Evolutionary conservation across 2,329 filamentous ascomycete genomes (phyloP).

Genomic region (Colletotrichum sp.): DNA sequence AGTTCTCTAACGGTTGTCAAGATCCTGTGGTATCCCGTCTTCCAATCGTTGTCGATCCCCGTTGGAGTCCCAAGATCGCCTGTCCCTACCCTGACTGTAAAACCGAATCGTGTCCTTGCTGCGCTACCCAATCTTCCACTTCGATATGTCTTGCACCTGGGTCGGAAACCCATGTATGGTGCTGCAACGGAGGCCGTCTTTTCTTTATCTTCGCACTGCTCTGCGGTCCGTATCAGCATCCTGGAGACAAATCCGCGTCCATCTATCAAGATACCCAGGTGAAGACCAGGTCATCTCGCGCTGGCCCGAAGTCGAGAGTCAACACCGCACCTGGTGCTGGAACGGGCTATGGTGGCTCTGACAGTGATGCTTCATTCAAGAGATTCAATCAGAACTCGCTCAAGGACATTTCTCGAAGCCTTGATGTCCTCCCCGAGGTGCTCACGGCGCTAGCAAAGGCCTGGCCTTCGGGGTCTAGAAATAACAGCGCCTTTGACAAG

Average conservation of each 20-base stretch:
- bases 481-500: background rate
- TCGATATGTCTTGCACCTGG: background rate
- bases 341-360: background rate
- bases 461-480: background rate
- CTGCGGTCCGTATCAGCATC: background rate
- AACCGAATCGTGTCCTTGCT: background rate
- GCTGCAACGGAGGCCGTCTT: constrained; percentile 33
- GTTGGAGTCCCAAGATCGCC: background rate
- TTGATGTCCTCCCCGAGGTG: background rate
- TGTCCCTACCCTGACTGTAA: background rate
- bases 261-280: background rate
- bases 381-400: background rate
- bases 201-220: constrained; percentile 1
- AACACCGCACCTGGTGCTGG: background rate
- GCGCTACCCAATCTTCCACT: background rate
- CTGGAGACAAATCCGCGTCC: background rate
- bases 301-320: background rate
- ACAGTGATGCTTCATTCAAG: background rate
- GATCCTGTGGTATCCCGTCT: background rate
- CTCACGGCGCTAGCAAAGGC: background rate
- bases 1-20: background rate
- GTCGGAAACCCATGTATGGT: constrained; percentile 17
- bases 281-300: background rate
- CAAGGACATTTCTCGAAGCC: background rate
- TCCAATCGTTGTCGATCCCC: background rate